These are phyloP conservation scores for Moesziomyces antarcticus DNA, from an alignment of 1,284 basidiomycete species.

Conservation along the genomic window DNA sequence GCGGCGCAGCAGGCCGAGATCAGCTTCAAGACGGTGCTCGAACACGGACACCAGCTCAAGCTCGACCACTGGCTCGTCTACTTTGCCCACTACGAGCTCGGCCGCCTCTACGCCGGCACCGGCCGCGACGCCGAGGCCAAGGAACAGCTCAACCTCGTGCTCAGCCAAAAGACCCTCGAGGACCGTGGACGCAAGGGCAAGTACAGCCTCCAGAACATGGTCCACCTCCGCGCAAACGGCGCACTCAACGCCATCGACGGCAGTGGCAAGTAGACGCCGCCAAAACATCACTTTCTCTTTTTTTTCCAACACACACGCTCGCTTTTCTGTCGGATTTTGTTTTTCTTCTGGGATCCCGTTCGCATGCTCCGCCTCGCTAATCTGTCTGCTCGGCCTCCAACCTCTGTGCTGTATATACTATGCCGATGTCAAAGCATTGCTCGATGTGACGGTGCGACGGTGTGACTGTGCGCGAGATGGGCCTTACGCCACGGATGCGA, in stretches of 20 bases:
- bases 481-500: no score
- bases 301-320: no score
- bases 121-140: slow-evolving; percentile 46
- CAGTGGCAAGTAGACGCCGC: slow-evolving; percentile 21
- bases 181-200: slow-evolving; percentile 64
- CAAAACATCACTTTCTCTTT: neutral
- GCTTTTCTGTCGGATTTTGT: neutral
- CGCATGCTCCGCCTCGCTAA: neutral
- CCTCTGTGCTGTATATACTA: slow-evolving; percentile 1
- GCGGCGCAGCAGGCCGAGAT: slow-evolving; percentile 60
- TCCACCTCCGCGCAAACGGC: slow-evolving; percentile 61
- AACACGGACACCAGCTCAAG: slow-evolving; percentile 49
- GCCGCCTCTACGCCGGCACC: slow-evolving; percentile 54
- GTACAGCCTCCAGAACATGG: slow-evolving; percentile 67
- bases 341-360: neutral
- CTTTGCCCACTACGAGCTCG: slow-evolving; percentile 67
- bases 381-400: no score
- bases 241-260: slow-evolving; percentile 52
- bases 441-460: neutral
- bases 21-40: slow-evolving; percentile 55
- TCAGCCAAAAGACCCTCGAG: slow-evolving; percentile 60
- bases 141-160: slow-evolving; percentile 56
- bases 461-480: no score
- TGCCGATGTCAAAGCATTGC: neutral
- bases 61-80: slow-evolving; percentile 66